phyloP scores from a whole-genome alignment of 129 eudicot genomes.

The Heracleum sosnowskyi region DNA sequence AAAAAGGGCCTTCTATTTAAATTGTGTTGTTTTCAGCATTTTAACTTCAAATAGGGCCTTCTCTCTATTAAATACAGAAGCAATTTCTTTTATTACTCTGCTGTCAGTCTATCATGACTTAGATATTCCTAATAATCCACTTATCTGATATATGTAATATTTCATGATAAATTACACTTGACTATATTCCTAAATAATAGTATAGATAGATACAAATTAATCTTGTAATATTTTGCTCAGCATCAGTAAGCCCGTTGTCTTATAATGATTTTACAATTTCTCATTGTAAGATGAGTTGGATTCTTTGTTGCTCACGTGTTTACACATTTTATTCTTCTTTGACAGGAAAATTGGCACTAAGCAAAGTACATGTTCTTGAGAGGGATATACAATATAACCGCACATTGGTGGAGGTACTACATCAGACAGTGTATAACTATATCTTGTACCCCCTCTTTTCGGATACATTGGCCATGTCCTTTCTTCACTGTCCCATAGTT shows the following conservation, averaged over 20 bases:
- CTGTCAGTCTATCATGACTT: neutral
- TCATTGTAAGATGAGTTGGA: neutral
- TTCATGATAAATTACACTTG: neutral
- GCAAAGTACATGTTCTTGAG: conserved; percentile 75
- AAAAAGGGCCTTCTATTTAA: no score
- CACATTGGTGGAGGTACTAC: conserved; percentile 69
- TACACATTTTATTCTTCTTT: conserved; percentile 3
- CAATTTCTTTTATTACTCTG: neutral
- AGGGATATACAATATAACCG: conserved; percentile 51
- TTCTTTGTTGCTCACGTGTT: conserved; percentile 5
- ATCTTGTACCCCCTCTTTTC: neutral
- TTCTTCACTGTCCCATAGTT: neutral
- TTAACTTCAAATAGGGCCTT: no score
- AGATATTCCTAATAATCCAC: neutral
- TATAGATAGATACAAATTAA: neutral
- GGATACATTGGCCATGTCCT: neutral
- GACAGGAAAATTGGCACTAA: conserved; percentile 84
- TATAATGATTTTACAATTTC: neutral
- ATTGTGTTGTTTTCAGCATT: no score
- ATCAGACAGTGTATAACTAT: conserved; percentile 4
- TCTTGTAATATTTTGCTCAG: neutral
- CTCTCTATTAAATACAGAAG: neutral
- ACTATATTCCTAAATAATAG: neutral
- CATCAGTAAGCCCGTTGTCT: neutral
- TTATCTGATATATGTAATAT: neutral